Evolutionary conservation across 495 filamentous ascomycete species (phyloP).

Genomic region (Penicillium fimorum): DNA sequence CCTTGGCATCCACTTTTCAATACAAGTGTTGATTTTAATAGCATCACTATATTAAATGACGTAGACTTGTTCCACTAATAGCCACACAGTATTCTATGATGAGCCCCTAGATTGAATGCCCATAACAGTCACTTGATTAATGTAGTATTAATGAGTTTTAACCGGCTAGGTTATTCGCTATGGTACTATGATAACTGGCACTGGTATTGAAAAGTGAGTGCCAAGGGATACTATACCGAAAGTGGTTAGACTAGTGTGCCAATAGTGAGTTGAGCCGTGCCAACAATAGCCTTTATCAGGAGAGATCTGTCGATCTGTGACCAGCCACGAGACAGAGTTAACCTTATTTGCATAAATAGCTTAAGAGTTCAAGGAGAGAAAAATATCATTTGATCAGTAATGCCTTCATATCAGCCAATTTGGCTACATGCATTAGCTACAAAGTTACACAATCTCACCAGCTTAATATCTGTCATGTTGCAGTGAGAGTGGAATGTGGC

Average conservation of each 20-base stretch:
- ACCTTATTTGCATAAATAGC: neutral
- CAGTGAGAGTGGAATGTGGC: constrained; percentile 2
- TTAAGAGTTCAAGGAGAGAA: neutral
- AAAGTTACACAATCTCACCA: neutral
- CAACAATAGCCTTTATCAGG: neutral
- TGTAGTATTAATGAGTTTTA: too few relatives aligned
- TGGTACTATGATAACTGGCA: neutral
- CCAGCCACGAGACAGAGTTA: constrained; percentile 37
- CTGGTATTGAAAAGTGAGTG: neutral
- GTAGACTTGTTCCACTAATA: too few relatives aligned
- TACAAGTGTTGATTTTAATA: neutral
- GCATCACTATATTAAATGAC: too few relatives aligned
- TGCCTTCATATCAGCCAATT: too few relatives aligned
- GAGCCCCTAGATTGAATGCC: too few relatives aligned
- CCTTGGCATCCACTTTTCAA: neutral
- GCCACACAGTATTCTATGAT: too few relatives aligned
- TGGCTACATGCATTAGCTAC: neutral
- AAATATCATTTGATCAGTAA: neutral
- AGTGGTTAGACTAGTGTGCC: neutral
- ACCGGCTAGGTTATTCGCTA: too few relatives aligned
- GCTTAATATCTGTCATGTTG: neutral
- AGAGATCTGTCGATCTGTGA: too few relatives aligned
- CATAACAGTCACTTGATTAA: too few relatives aligned
- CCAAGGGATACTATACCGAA: neutral
- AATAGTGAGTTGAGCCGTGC: neutral